Base-by-base conservation (phyloP, 2,329 filamentous ascomycete genomes). In the Rhytidhysteron rufulum region DNA sequence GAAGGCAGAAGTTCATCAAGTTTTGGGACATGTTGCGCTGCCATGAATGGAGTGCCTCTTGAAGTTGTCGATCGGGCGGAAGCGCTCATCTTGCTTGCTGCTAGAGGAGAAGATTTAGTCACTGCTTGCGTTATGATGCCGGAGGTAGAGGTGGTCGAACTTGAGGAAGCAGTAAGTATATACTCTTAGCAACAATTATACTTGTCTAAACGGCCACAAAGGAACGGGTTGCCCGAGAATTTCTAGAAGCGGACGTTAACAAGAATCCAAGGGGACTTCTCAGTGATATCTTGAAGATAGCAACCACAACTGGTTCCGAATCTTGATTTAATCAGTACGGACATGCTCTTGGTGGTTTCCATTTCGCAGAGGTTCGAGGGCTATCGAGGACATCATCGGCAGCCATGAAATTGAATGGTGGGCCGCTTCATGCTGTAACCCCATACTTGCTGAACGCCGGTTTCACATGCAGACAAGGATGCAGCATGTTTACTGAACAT, bases 1-100 rank as follows among this genome's bases (percentile, higher is more conserved):
- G 49, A 71, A 2, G 90, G 90, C 1, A 76, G 83, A 41, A 91
- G 83, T 51, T 80, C 72, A 6, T 85, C 86, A 11, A 96, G 89
- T 57, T 94, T 95, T 55, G 93, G 93, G 1, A 86, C 83, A 20
- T 77, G 79, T 64, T 78, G 62, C 41, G 93, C 93, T 20, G 82
- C 82, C 3, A 78, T 95, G 63, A 96, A 95, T 54, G 90, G 90
- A 1, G 81, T 98, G 11, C 83, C 88, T 21, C 57, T 67, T 15
- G 73, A 76, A 4, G 78, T 97, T 8, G 77, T 96, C 5, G 70
- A 83, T 13, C 79, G 90, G 40, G 89, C 91, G 0, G 83, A 88
- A 48, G 77, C 83, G 6, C 74, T 98, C 25, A 79, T 85, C 17
- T 63, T 79, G 5, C 69, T 93, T 13, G 72, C 85, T 24, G 78